Evolutionary conservation across 805 yeast genomes (phyloP).

Genomic region (Barnettozyma siamensis): DNA sequence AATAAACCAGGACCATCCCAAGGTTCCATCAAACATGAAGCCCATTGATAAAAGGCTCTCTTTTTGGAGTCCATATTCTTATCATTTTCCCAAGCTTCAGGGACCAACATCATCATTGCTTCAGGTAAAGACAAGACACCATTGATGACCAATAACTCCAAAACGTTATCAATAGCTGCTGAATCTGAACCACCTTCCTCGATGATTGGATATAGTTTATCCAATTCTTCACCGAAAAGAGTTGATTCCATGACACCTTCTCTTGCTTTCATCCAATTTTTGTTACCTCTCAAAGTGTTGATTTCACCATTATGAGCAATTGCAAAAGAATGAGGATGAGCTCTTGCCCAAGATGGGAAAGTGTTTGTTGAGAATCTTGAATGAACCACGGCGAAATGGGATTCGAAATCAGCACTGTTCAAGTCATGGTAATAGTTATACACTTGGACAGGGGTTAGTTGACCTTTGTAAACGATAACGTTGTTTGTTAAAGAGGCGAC

Average conservation of each 20-base stretch:
- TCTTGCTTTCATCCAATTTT: slow-evolving; percentile 98
- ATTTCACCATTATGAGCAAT: slow-evolving; percentile 98
- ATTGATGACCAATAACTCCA: slow-evolving; percentile 85
- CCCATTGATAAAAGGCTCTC: slow-evolving; percentile 97
- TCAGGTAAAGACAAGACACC: slow-evolving; percentile 92
- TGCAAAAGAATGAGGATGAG: slow-evolving; percentile 91
- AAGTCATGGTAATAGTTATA: slow-evolving; percentile 92
- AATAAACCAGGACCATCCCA: slow-evolving; percentile 99
- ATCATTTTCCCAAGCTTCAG: slow-evolving; percentile 97
- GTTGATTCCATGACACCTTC: slow-evolving; percentile 93
- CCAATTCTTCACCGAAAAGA: slow-evolving; percentile 87
- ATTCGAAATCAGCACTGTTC: slow-evolving; percentile 85
- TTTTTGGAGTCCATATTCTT: slow-evolving; percentile 81
- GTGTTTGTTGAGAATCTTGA: slow-evolving; percentile 97
- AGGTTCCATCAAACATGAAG: slow-evolving; percentile 98
- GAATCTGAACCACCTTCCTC: slow-evolving; percentile 99
- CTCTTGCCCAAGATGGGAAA: slow-evolving; percentile 99
- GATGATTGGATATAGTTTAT: slow-evolving; percentile 86
- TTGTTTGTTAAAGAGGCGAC: slow-evolving; percentile 86
- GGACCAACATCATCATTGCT: slow-evolving; percentile 94
- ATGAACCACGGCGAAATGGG: slow-evolving; percentile 94
- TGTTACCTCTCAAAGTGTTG: slow-evolving; percentile 94
- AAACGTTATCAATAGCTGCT: slow-evolving; percentile 94
- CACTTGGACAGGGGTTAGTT: slow-evolving; percentile 93
- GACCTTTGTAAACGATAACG: slow-evolving; percentile 96